A percentile compares a stretch with the other conserved stretches of the same genome.
Evolutionary conservation across 192 early-diverging fungal species (phyloP).

Genomic region (Chytriomyces sp.): DNA sequence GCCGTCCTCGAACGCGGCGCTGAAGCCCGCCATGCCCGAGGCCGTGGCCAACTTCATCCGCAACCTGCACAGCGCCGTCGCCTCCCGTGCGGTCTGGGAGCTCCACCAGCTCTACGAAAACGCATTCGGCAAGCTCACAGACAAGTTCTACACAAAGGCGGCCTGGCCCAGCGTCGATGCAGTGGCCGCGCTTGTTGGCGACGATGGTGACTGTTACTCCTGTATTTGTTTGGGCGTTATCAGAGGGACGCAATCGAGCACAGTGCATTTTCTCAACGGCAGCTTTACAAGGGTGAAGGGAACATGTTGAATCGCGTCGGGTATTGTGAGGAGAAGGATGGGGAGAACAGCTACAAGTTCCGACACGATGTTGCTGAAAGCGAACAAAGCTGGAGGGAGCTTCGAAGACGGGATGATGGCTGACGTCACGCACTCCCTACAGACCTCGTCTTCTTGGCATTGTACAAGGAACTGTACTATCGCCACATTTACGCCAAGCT

Average conservation of each 20-base stretch:
- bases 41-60: conserved; percentile 81
- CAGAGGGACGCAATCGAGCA: not conserved
- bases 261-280: not conserved
- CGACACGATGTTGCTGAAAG: too few relatives aligned
- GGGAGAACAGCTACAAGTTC: too few relatives aligned
- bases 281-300: not conserved
- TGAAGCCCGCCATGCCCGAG: conserved; percentile 74
- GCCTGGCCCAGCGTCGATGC: conserved; percentile 88
- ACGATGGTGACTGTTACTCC: conserved; percentile 63
- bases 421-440: not conserved
- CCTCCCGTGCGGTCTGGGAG: conserved; percentile 82
- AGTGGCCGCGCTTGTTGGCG: conserved; percentile 78
- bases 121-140: conserved; percentile 87
- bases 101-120: conserved; percentile 86
- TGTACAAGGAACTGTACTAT: conserved; percentile 97
- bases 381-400: too few relatives aligned
- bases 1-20: conserved; percentile 11
- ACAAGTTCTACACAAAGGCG: conserved; percentile 87
- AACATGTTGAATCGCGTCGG: too few relatives aligned
- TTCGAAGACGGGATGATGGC: not conserved
- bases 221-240: not conserved
- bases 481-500: conserved; percentile 94
- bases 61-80: conserved; percentile 77
- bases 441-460: conserved; percentile 86
- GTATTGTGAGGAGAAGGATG: too few relatives aligned